These are phyloP conservation scores for Pleurotus eryngii DNA, from an alignment of 768 basidiomycete species.

Conservation along the genomic window DNA sequence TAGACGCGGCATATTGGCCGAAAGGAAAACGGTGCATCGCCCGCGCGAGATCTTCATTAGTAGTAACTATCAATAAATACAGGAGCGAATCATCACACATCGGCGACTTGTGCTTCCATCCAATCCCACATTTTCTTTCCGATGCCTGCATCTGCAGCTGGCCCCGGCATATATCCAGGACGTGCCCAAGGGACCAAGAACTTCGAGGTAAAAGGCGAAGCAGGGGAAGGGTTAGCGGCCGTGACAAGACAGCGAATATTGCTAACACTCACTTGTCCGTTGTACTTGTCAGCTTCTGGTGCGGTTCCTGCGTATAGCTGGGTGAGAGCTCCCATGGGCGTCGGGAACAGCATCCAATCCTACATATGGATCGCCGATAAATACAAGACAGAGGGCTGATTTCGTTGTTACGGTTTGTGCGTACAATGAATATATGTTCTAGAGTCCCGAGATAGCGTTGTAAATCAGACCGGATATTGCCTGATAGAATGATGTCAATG, in stretches of 20 bases:
- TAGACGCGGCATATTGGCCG: too few species aligned
- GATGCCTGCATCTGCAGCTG: slow-evolving; percentile 24
- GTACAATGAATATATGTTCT: neutral
- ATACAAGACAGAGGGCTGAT: too few species aligned
- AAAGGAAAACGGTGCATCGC: too few species aligned
- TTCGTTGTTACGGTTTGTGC: too few species aligned
- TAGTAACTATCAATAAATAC: too few species aligned
- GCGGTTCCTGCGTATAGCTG: slow-evolving; percentile 49
- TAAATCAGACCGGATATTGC: slow-evolving; percentile 27
- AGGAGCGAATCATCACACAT: too few species aligned
- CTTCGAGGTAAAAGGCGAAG: slow-evolving; percentile 14
- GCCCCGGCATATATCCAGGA: slow-evolving; percentile 17
- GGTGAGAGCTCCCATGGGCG: slow-evolving; percentile 41
- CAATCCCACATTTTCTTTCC: slow-evolving; percentile 38
- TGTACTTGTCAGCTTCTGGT: slow-evolving; percentile 33
- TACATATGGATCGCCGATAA: neutral
- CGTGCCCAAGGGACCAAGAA: slow-evolving; percentile 44
- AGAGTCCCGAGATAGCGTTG: slow-evolving; percentile 10
- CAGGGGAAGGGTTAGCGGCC: too few species aligned
- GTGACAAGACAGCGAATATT: neutral
- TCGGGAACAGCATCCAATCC: slow-evolving; percentile 21
- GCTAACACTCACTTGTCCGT: slow-evolving; percentile 38
- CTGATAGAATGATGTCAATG: slow-evolving; percentile 5
- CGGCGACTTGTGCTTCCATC: slow-evolving; percentile 39
- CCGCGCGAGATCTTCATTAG: too few species aligned